Percentiles rank a stretch among this genome's conserved stretches.
These are phyloP conservation scores for Cydonia oblonga DNA, from an alignment of 331 rosid species.

Conservation along the genomic window DNA sequence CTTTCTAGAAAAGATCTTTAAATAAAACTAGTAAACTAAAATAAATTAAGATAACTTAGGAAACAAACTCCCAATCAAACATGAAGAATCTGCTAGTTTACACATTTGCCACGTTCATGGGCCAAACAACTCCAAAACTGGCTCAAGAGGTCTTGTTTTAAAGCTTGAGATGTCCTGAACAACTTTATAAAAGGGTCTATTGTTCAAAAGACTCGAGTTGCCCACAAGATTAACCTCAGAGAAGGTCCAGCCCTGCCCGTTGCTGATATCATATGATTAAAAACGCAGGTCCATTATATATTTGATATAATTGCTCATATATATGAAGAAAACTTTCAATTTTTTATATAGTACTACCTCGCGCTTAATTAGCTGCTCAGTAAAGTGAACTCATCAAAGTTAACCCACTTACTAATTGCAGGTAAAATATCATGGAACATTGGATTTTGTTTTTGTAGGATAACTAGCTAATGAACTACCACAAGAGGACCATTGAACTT, in stretches of 20 bases:
- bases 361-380: neutral
- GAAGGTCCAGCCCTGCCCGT: conserved; percentile 83
- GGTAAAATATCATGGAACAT: conserved; percentile 64
- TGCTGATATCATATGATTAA: conserved; percentile 43
- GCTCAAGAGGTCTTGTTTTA: too few relatives aligned
- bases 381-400: neutral
- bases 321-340: too few relatives aligned
- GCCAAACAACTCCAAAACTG: too few relatives aligned
- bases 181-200: conserved; percentile 17
- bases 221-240: conserved; percentile 67
- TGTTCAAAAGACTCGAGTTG: conserved; percentile 58
- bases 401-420: neutral
- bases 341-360: neutral
- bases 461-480: conserved; percentile 57
- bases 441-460: conserved; percentile 72
- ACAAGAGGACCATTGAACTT: conserved; percentile 56
- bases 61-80: too few relatives aligned
- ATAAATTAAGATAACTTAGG: too few relatives aligned
- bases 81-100: too few relatives aligned
- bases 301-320: too few relatives aligned
- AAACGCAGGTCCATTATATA: conserved; percentile 28
- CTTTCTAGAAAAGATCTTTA: too few relatives aligned
- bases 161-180: too few relatives aligned
- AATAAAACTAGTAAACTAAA: too few relatives aligned
- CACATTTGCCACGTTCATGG: too few relatives aligned